Evolutionary conservation across 2,329 filamentous ascomycete genomes (phyloP).

Genomic region (Phoma sp.): DNA sequence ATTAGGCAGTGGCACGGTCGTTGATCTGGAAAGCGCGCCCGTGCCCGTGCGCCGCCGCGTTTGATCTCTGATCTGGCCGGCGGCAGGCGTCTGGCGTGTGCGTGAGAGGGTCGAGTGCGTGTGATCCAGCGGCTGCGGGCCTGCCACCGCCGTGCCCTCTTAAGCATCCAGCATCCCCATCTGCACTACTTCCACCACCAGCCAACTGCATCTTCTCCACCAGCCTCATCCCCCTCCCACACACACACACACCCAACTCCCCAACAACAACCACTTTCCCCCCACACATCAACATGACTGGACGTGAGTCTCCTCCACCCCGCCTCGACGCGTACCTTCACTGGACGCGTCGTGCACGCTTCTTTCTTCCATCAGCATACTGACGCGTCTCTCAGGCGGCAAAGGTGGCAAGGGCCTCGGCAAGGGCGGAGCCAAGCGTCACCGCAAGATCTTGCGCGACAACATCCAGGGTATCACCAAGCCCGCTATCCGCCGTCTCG

Average conservation of each 20-base stretch:
- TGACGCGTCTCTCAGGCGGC: constrained; percentile 53
- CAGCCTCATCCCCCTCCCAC: constrained; percentile 21
- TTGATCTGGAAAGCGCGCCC: constrained; percentile 42
- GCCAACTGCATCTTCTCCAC: constrained; percentile 21
- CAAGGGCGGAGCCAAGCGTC: constrained; percentile 62
- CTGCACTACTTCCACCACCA: constrained; percentile 26
- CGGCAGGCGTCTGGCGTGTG: constrained; percentile 20
- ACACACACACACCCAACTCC: constrained; percentile 25
- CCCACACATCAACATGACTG: constrained; percentile 57
- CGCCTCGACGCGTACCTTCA: constrained; percentile 15
- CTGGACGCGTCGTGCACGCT: constrained; percentile 46
- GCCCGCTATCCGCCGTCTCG: constrained; percentile 61
- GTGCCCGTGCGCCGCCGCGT: constrained; percentile 37
- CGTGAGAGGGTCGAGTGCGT: constrained; percentile 9
- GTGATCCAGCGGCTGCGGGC: constrained; percentile 33
- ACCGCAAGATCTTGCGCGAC: constrained; percentile 62
- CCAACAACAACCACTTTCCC: constrained; percentile 15
- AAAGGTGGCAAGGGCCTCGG: constrained; percentile 63
- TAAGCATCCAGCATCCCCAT: constrained; percentile 31
- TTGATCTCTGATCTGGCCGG: constrained; percentile 37
- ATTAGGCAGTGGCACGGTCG: constrained; percentile 38
- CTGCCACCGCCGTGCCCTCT: constrained; percentile 35
- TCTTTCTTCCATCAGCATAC: constrained; percentile 27
- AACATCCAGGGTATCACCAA: constrained; percentile 64
- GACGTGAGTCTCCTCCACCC: constrained; percentile 49